Base-by-base conservation (phyloP, 1,139 yeast species). In the Chernovozyma aurita region DNA sequence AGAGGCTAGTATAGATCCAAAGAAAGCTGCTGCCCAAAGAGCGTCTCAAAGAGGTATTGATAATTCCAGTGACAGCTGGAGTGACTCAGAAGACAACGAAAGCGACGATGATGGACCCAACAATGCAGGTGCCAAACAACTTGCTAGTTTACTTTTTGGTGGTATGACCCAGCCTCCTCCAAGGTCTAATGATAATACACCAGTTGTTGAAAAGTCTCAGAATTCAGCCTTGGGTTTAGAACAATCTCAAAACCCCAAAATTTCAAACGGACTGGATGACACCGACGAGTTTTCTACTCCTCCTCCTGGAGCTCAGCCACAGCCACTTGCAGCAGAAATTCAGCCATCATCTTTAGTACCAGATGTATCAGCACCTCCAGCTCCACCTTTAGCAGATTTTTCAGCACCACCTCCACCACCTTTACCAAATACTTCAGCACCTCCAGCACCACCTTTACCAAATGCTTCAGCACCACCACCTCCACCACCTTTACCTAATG, bases 111-210 rank as follows among this genome's bases (percentile, higher is more conserved):
- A 66, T 30, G 57, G 49, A 4, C 73, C 72, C 2, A 67, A 71
- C 39, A 64, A 74, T 33, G 70, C 74, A 1, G 80, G 80, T 30
- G 82, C 85, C 12, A 78, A 82, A 2, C 73, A 76, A 39, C 65
- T 80, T 41, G 85, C 86, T 1, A 76, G 78, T 43, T 60, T 78
- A 49, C 61, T 77, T 33, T 77, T 79, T 52, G 82, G 85, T 2
- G 77, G 82, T 3, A 76, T 78, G 82, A 70, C 76, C 1, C 70
- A 67, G 33, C 71, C 76, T 3, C 57, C 61, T 9, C 45, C 52
- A 17, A 55, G 59, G 37, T 40, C 47, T 5, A 49, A 49, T 28
- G 32, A 38, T 18, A 25, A 36, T 18, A 42, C 45, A 4, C 21
- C 38, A 12, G 15, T 35, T 7, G 27, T 27, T 17, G 30, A 33